Evolutionary conservation across 768 basidiomycete species (phyloP).

Genomic region (Cantharellus anzutake): DNA sequence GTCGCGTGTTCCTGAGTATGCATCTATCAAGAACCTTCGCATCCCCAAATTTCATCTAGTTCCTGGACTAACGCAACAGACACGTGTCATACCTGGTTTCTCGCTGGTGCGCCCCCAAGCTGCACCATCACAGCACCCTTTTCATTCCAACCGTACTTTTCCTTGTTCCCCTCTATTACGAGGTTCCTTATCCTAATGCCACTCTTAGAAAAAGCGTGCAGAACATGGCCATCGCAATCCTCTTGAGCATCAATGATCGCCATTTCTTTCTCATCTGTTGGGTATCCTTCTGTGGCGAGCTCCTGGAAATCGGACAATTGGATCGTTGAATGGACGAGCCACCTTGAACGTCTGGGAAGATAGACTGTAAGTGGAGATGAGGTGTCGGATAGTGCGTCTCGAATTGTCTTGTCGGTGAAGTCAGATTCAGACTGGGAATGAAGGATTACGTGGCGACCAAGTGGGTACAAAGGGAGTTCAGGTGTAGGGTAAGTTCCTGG

Average conservation of each 20-base stretch:
- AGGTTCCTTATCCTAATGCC: constrained; percentile 12
- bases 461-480: constrained; percentile 6
- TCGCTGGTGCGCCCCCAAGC: constrained; percentile 9
- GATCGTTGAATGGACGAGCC: constrained; percentile 9
- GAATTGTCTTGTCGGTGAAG: constrained; percentile 8
- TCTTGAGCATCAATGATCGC: constrained; percentile 10
- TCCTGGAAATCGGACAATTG: constrained; percentile 10
- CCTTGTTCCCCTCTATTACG: constrained; percentile 11
- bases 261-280: constrained; percentile 10
- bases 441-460: constrained; percentile 1
- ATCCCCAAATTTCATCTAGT: background rate
- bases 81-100: constrained; percentile 4
- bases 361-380: constrained; percentile 11
- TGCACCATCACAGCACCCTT: constrained; percentile 12
- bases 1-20: constrained; percentile 11
- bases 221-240: constrained; percentile 8
- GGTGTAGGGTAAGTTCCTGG: constrained; percentile 8
- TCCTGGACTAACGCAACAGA: background rate
- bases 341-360: constrained; percentile 9
- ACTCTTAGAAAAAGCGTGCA: constrained; percentile 5
- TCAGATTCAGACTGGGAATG: background rate
- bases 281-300: constrained; percentile 12
- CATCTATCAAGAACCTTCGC: constrained; percentile 12
- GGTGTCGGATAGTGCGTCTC: constrained; percentile 10
- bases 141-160: constrained; percentile 10